Percentiles rank a stretch among this genome's conserved stretches.
Conservation (phyloP, 2,329 filamentous ascomycete species). For the Colletotrichum sp. region DNA sequence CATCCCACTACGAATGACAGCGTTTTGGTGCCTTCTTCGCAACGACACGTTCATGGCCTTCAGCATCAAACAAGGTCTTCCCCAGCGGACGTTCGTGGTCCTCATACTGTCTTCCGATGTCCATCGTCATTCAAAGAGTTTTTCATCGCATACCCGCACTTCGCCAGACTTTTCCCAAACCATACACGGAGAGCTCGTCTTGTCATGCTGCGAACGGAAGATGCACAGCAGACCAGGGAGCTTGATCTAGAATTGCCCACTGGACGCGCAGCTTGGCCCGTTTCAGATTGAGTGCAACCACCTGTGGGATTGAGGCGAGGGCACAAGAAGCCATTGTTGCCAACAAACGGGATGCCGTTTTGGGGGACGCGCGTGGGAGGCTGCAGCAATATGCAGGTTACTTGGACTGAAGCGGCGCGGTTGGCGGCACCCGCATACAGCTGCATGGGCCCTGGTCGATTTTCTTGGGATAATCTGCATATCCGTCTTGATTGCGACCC, state of each 20-base stretch:
- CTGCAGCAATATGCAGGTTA: constrained; percentile 11
- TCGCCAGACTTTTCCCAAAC: background rate
- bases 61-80: background rate
- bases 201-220: background rate
- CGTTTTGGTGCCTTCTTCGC: background rate
- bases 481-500: background rate
- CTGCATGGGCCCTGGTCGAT: background rate
- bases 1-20: background rate
- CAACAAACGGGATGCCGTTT: constrained; percentile 2
- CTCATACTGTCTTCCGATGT: background rate
- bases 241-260: background rate
- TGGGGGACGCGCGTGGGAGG: background rate
- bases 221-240: background rate
- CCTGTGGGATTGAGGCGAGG: background rate
- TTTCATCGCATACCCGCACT: background rate
- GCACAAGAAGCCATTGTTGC: background rate
- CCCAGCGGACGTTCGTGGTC: background rate
- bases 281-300: constrained; percentile 1
- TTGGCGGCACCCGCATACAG: background rate
- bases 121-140: background rate
- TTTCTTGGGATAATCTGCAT: background rate
- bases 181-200: background rate
- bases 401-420: background rate
- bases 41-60: background rate
- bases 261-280: constrained; percentile 1